Evolutionary conservation across 495 filamentous ascomycete genomes (phyloP), one percentile per base, ranked within the genome.

Genomic region (Neurospora sp.): DNA sequence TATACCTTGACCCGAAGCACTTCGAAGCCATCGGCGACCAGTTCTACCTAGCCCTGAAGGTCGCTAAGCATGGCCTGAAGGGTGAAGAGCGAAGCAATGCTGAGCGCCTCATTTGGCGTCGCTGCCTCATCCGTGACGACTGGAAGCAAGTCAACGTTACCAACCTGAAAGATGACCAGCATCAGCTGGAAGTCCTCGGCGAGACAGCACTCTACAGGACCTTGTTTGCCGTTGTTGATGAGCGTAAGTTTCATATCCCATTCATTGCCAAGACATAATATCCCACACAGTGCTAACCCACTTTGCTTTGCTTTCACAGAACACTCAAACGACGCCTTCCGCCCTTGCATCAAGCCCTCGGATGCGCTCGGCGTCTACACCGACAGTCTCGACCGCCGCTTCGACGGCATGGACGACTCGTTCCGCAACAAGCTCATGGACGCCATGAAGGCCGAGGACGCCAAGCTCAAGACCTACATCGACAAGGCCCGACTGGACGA

Each of bases 71-170:
- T 44, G 85, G 87, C 54, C 85, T 85, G 27, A 84, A 86, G 74
- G 82, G 84, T 35, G 82, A 85, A 16, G 86, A 86, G 3, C 86
- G 87, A 41, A 79, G 84, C 46, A 84, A 89, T 69, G 82, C 89
- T 54, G 88, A 91, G 75, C 89, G 88, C 42, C 85, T 95, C 38
- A 91, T 97, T 72, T 97, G 94, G 94, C 89, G 94, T 75, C 89
- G 94, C 44, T 92, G 92, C 77, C 89, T 90, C 74, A 86, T 94
- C 71, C 87, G 88, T 66, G 93, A 97, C 77, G 88, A 97, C 78
- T 97, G 93, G 92, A 85, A 85, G 69, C 80, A 76, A 37, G 82
- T 91, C 75, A 89, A 89, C 75, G 81, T 84, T 70, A 87, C 86
- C n/a, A 83, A 84, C 69, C 75, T 85, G 62, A 86, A 88, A 75